Evolutionary conservation across 1,284 basidiomycete genomes (phyloP).

Genomic region (Austroboletus niveus): DNA sequence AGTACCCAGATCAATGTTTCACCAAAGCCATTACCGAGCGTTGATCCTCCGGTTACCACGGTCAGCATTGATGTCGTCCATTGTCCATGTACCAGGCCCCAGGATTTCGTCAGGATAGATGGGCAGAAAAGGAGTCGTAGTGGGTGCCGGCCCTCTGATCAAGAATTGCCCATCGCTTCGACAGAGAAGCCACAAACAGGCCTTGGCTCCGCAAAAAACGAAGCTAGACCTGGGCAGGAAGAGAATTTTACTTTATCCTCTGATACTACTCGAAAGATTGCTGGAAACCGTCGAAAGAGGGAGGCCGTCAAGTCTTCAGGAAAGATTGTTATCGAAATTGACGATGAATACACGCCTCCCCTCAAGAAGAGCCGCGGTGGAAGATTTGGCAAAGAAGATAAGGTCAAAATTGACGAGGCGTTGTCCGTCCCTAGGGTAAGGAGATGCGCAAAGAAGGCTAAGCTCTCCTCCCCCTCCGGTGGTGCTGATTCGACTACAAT

Average conservation of each 20-base stretch:
- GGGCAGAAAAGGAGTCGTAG: background rate
- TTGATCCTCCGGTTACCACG: background rate
- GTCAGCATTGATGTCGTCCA: background rate
- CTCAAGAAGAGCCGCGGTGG: slow-evolving; percentile 24
- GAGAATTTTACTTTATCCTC: background rate
- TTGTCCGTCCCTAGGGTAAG: slow-evolving; percentile 4
- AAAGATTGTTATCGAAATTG: slow-evolving; percentile 10
- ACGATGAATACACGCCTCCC: slow-evolving; percentile 19
- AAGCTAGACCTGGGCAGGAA: background rate
- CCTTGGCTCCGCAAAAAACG: background rate
- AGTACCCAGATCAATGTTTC: slow-evolving; percentile 17
- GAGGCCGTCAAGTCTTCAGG: slow-evolving; percentile 11
- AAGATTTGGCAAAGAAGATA: background rate
- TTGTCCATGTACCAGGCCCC: background rate
- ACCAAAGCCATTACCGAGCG: slow-evolving; percentile 1
- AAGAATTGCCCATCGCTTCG: background rate
- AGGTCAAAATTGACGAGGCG: slow-evolving; percentile 1
- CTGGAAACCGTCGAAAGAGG: slow-evolving; percentile 31
- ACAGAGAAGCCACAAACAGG: background rate
- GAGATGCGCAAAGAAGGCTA: slow-evolving; percentile 16
- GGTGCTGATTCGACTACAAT: background rate
- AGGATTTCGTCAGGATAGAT: background rate
- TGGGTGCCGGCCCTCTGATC: background rate
- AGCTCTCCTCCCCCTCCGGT: slow-evolving; percentile 8
- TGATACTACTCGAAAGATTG: slow-evolving; percentile 7